Evolutionary conservation across 2,329 filamentous ascomycete species (phyloP), one percentile per base, ranked within the genome.

Genomic region (Dothideomycetidae sp.): DNA sequence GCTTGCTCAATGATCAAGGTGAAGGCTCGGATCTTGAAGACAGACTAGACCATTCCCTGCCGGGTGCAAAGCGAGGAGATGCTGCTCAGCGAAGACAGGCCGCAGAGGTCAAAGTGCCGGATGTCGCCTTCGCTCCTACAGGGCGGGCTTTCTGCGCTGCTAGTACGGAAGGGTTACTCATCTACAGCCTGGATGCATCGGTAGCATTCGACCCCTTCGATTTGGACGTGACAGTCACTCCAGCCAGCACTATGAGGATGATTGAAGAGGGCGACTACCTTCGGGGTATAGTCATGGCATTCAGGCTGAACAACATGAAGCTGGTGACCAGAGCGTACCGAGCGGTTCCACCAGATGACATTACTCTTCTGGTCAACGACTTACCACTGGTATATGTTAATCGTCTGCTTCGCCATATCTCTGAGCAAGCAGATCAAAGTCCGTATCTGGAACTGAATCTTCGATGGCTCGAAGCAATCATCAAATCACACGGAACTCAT

Each of bases 371-470:
- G 1, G 81, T 93, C 15, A 75, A 74, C 36, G 74, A 80, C 19
- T 63, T 94, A 26, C 90, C 90, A 1, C 70, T 72, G 0, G 81
- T 94, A 17, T 98, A 98, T 57, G 75, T 98, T 4, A 74, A 81
- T 17, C 75, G 83, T 3, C 65, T 96, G 10, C 67, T 98, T 34
- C 79, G 84, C 31, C 93, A 93, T 47, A 80, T 96, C 5, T 85
- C 85, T 2, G 71, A 79, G 7, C 82, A 93, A 51, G 81, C 83
- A 1, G 88, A 96, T 50, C 77, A 88, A 53, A 86, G 80, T 2
- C 88, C 86, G 2, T 88, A 94, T 63, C 71, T 98, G 3, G 90
- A 98, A 60, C 92, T 96, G 60, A 93, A 90, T 51, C 64, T 98
- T 31, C 63, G 88, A 5, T 98, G 90, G 90, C 81, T 94, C 51